These are phyloP conservation scores for Scedosporium boydii DNA, from an alignment of 2,329 filamentous ascomycete genomes.

Conservation along the genomic window DNA sequence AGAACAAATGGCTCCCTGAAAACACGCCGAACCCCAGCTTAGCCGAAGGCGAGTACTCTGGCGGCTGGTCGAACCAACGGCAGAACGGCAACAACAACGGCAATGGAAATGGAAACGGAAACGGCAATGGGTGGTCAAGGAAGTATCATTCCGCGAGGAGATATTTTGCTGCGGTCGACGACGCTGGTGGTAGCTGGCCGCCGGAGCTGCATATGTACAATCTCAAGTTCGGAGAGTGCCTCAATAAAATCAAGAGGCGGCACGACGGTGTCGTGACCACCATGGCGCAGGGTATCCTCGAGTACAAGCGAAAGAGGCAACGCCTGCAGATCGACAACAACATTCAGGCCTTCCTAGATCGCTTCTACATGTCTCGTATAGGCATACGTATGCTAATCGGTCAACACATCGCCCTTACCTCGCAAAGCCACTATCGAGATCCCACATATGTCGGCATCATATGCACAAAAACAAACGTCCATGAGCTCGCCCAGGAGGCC, in stretches of 20 bases:
- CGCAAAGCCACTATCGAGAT: constrained; percentile 81
- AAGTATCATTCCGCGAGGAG: constrained; percentile 49
- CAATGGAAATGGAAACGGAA: constrained; percentile 34
- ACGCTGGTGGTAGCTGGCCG: constrained; percentile 84
- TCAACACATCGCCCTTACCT: constrained; percentile 93
- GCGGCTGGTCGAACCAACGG: constrained; percentile 35
- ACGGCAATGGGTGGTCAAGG: constrained; percentile 34
- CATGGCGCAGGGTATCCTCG: constrained; percentile 92
- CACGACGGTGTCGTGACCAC: constrained; percentile 98
- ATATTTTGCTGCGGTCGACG: constrained; percentile 90
- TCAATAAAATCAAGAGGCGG: constrained; percentile 89
- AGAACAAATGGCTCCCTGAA: constrained; percentile 62
- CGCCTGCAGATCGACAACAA: constrained; percentile 97
- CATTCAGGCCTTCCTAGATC: constrained; percentile 94
- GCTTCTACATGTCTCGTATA: constrained; percentile 99
- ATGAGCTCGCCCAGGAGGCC: constrained; percentile 88
- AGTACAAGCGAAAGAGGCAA: constrained; percentile 94
- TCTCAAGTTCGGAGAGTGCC: constrained; percentile 73
- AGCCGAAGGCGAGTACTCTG: constrained; percentile 68
- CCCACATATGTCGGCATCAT: constrained; percentile 97
- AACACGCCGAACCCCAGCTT: constrained; percentile 87
- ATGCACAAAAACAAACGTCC: constrained; percentile 96
- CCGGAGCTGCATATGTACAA: constrained; percentile 94
- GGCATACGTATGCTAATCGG: constrained; percentile 99
- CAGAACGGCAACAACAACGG: constrained; percentile 32